Percentiles rank a stretch among this genome's conserved stretches.
Evolutionary conservation across 345 rosid genomes (phyloP).

Genomic region (Hibiscus syriacus): DNA sequence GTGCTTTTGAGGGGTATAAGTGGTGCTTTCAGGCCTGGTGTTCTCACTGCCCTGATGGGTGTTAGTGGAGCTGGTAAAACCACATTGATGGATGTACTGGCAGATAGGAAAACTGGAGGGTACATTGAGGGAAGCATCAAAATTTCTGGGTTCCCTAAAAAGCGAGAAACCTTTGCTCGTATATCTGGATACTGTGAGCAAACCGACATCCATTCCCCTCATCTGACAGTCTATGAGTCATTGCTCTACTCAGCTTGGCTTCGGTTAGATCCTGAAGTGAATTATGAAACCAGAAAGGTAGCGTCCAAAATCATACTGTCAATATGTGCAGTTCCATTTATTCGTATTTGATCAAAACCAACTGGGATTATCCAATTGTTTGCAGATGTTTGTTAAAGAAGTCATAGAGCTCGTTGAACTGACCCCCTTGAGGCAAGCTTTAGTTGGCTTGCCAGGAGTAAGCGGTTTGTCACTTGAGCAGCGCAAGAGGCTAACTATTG

Average conservation of each 20-base stretch:
- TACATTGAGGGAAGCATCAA: constrained; percentile 56
- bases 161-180: constrained; percentile 74
- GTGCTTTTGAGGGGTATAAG: constrained; percentile 60
- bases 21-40: constrained; percentile 80
- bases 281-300: constrained; percentile 47
- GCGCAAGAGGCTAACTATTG: constrained; percentile 85
- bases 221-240: constrained; percentile 66
- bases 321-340: not conserved
- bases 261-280: constrained; percentile 44
- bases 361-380: not conserved
- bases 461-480: constrained; percentile 79
- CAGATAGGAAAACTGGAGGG: constrained; percentile 82
- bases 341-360: not conserved
- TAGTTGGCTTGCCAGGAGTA: constrained; percentile 80
- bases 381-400: constrained; percentile 76
- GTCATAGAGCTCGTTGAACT: constrained; percentile 87
- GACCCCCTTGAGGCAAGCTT: constrained; percentile 43
- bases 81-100: constrained; percentile 77
- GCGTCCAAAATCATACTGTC: not conserved
- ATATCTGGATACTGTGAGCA: constrained; percentile 77
- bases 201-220: constrained; percentile 76
- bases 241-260: constrained; percentile 70
- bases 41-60: constrained; percentile 78
- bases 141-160: constrained; percentile 71
- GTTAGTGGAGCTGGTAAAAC: constrained; percentile 85